phyloP scores from a whole-genome alignment of 1,284 basidiomycete species.

The Coriolopsis trogii region DNA sequence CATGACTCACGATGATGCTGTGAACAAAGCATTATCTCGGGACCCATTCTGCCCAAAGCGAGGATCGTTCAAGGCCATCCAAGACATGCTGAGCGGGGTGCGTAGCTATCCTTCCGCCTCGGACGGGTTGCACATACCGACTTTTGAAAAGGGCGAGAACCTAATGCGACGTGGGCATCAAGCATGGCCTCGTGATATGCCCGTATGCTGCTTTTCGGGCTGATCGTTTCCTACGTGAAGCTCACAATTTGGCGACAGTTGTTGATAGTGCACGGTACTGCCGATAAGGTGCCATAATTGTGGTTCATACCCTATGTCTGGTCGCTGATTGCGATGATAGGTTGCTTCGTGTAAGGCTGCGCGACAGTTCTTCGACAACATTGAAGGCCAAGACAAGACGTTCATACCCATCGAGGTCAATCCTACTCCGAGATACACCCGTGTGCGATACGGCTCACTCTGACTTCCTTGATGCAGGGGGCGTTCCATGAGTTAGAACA shows the following conservation, averaged over 20 bases:
- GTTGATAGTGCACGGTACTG: slow-evolving; percentile 75
- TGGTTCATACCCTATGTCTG: neutral
- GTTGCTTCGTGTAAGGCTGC: slow-evolving; percentile 64
- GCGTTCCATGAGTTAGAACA: slow-evolving; percentile 84
- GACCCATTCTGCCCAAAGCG: slow-evolving; percentile 71
- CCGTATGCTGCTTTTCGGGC: slow-evolving; percentile 47
- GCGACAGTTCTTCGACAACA: slow-evolving; percentile 60
- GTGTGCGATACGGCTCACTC: neutral
- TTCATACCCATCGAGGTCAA: slow-evolving; percentile 52
- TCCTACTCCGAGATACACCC: no score
- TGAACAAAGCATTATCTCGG: slow-evolving; percentile 55
- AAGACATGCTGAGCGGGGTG: slow-evolving; percentile 76
- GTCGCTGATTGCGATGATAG: slow-evolving; percentile 33
- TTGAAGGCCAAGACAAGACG: slow-evolving; percentile 63
- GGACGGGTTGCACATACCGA: neutral
- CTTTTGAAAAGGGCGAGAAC: slow-evolving; percentile 53
- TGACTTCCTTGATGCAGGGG: slow-evolving; percentile 44
- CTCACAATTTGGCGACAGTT: slow-evolving; percentile 40
- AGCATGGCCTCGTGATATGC: slow-evolving; percentile 72
- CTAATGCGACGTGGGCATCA: slow-evolving; percentile 55
- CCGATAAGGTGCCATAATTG: slow-evolving; percentile 54
- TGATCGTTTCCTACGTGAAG: neutral
- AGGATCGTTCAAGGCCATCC: slow-evolving; percentile 62
- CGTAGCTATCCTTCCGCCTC: slow-evolving; percentile 16
- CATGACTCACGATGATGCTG: slow-evolving; percentile 65